These are phyloP conservation scores for Eragrostis nindensis DNA, from an alignment of 176 grass and related monocot species.

Conservation along the genomic window DNA sequence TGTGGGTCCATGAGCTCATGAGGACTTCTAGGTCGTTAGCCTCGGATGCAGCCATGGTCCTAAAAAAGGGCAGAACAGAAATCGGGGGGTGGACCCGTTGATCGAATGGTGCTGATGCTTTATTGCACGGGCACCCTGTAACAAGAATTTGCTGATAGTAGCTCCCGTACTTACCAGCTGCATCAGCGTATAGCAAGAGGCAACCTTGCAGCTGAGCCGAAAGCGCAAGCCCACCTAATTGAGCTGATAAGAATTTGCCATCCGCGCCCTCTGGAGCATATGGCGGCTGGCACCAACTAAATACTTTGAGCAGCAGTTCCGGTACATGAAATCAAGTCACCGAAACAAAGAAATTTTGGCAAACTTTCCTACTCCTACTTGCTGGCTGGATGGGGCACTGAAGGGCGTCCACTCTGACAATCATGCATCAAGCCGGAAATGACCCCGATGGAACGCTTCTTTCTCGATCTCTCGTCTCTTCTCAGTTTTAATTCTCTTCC, in stretches of 20 bases:
- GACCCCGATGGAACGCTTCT: background rate
- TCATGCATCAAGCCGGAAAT: background rate
- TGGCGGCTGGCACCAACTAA: conserved; percentile 36
- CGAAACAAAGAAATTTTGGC: background rate
- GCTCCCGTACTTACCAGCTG: background rate
- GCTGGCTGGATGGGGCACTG: background rate
- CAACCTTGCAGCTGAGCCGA: background rate
- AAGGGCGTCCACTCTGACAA: background rate
- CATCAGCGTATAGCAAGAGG: background rate
- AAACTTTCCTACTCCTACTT: background rate
- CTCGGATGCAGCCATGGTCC: conserved; percentile 35
- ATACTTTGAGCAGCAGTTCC: background rate
- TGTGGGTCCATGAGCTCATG: background rate
- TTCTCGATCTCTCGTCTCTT: background rate
- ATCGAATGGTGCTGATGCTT: conserved; percentile 22
- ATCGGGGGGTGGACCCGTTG: background rate
- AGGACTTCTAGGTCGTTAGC: conserved; percentile 31
- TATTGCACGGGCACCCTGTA: conserved; percentile 27
- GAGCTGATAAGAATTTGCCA: conserved; percentile 14
- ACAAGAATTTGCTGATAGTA: conserved; percentile 20
- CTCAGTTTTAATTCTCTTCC: background rate
- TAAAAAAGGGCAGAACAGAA: conserved; percentile 17
- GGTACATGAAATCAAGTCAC: background rate
- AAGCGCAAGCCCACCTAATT: conserved; percentile 40
- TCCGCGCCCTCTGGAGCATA: conserved; percentile 9